phyloP scores from a whole-genome alignment of 768 basidiomycete species.

The Lentinus tigrinus region DNA sequence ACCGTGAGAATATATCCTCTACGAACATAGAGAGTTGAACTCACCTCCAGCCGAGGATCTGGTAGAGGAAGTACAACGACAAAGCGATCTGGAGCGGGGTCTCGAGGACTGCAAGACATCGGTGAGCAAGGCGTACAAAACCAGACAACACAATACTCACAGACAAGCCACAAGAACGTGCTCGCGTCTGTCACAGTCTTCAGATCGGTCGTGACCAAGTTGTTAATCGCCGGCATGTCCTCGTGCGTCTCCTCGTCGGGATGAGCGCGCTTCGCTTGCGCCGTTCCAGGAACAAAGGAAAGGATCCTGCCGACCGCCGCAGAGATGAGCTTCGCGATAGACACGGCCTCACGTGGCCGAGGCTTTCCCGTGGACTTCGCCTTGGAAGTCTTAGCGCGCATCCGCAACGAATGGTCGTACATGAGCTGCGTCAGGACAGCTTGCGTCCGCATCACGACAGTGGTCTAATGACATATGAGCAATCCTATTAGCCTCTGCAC shows the following conservation, averaged over 20 bases:
- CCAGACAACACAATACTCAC: background rate
- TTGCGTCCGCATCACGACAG: conserved; percentile 38
- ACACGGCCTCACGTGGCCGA: conserved; percentile 13
- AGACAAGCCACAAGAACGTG: conserved; percentile 17
- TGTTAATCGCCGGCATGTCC: conserved; percentile 43
- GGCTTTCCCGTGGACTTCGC: background rate
- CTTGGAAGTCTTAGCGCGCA: conserved; percentile 40
- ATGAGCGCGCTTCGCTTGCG: background rate
- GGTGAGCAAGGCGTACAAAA: background rate
- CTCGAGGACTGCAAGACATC: conserved; percentile 21
- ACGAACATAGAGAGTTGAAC: background rate
- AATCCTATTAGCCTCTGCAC: background rate
- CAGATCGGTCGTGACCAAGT: conserved; percentile 56
- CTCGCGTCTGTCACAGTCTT: background rate
- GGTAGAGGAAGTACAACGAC: conserved; percentile 40
- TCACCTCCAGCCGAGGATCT: conserved; percentile 44
- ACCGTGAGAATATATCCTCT: background rate
- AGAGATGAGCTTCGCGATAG: background rate
- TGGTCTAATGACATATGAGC: conserved; percentile 20
- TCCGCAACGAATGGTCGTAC: conserved; percentile 49
- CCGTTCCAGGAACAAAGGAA: conserved; percentile 6
- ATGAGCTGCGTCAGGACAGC: conserved; percentile 47
- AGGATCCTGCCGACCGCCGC: background rate
- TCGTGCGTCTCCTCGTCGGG: background rate
- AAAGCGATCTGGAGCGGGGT: conserved; percentile 38